These are phyloP conservation scores for Aaosphaeria pasadenensis DNA, from an alignment of 2,329 filamentous ascomycete species.

Conservation along the genomic window DNA sequence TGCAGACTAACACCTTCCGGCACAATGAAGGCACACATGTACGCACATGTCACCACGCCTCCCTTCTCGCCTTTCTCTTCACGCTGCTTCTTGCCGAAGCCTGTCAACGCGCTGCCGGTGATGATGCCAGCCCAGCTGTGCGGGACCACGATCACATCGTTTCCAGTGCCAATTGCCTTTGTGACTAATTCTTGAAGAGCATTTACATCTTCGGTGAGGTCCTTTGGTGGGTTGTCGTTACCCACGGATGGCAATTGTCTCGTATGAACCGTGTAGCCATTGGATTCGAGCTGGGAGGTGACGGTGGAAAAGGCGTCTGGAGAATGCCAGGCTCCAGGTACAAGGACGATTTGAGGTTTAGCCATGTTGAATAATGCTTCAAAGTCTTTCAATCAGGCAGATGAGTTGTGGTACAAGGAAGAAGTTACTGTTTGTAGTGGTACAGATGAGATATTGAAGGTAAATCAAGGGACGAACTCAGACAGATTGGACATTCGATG, in stretches of 20 bases:
- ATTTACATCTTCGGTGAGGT: slow-evolving; percentile 33
- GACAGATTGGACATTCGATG: neutral
- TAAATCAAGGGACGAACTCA: neutral
- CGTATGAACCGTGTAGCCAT: slow-evolving; percentile 27
- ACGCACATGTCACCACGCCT: slow-evolving; percentile 35
- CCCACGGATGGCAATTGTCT: slow-evolving; percentile 27
- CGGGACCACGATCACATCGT: slow-evolving; percentile 42
- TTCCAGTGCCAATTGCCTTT: slow-evolving; percentile 36
- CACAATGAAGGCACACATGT: slow-evolving; percentile 37
- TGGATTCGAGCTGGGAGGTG: slow-evolving; percentile 21
- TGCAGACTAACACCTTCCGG: slow-evolving; percentile 31
- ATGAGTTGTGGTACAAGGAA: neutral
- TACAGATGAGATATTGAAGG: neutral
- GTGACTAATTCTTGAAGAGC: slow-evolving; percentile 30
- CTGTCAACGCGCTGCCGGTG: slow-evolving; percentile 34
- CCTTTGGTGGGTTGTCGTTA: slow-evolving; percentile 19
- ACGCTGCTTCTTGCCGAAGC: slow-evolving; percentile 33
- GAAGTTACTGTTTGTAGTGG: neutral
- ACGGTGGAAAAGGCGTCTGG: slow-evolving; percentile 25
- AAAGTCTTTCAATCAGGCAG: too few species aligned
- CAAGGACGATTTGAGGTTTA: slow-evolving; percentile 35
- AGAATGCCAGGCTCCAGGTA: slow-evolving; percentile 39
- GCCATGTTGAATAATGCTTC: slow-evolving; percentile 7
- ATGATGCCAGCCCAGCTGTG: slow-evolving; percentile 48
- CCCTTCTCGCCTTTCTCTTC: slow-evolving; percentile 35